phyloP scores from a whole-genome alignment of 306 rosid species.

The Vigna unguiculata region DNA sequence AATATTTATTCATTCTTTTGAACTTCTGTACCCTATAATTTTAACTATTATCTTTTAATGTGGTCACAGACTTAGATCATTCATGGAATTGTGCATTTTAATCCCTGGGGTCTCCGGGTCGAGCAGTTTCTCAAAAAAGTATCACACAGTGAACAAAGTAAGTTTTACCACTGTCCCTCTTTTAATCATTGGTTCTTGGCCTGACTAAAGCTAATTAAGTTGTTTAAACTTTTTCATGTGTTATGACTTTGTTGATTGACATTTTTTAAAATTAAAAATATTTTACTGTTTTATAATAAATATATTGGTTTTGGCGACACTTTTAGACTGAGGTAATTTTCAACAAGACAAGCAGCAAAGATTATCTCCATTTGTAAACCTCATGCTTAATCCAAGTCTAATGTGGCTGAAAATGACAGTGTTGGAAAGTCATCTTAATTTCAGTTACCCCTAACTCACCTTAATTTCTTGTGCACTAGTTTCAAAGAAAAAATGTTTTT shows the following conservation, averaged over 20 bases:
- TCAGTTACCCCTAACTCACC: neutral
- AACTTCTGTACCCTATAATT: constrained; percentile 17
- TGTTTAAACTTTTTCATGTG: constrained; percentile 24
- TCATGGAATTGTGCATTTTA: constrained; percentile 93
- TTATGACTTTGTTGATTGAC: neutral
- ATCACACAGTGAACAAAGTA: constrained; percentile 58
- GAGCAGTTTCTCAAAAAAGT: constrained; percentile 64
- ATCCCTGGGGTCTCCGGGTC: constrained; percentile 77
- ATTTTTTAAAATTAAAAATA: constrained; percentile 17
- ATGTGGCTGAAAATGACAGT: neutral
- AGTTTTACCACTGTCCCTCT: constrained; percentile 42
- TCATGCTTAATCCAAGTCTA: neutral
- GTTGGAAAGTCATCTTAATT: neutral
- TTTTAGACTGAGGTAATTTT: constrained; percentile 26
- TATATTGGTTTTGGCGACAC: constrained; percentile 26
- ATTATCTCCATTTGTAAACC: constrained; percentile 26
- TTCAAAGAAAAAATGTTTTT: neutral
- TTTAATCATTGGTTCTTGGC: constrained; percentile 25
- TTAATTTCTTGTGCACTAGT: neutral
- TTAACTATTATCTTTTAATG: constrained; percentile 36
- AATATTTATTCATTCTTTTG: constrained; percentile 7
- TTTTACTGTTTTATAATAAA: constrained; percentile 13
- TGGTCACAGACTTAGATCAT: constrained; percentile 84
- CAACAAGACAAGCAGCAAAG: constrained; percentile 15
- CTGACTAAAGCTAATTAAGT: constrained; percentile 35